Evolutionary conservation across 2,329 filamentous ascomycete genomes (phyloP), one percentile per base, ranked within the genome.

Genomic region (Sphaerulina musiva): DNA sequence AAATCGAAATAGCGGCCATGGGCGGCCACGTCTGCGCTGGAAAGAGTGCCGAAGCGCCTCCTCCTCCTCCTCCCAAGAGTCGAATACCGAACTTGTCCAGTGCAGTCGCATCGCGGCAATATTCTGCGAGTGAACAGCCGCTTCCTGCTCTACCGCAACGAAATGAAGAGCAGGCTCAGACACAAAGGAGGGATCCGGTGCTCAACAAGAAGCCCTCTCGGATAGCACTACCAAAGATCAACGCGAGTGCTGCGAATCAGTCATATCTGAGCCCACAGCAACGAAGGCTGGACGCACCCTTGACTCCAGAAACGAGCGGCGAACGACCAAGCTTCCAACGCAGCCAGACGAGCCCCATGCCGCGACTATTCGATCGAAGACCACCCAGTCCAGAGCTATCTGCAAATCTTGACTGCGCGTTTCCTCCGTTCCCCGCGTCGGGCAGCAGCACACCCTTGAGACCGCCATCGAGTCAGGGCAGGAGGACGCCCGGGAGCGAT

Each of bases 1-100:
- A 91, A 66, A 87, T 95, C 54, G 85, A 89, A 69, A 93, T 95
- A 63, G 87, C 86, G 34, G 76, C 83, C 68, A 90, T 95, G 86
- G 88, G 87, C 57, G 88, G 93, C 53, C 89, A 95, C 74, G 68
- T 86, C 56, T 95, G 89, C 69, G 23, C 48, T 17, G 69, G 59
- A 14, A 31, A 53, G 46, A 46, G 47, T 31, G 43, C 56, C 50
- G 44, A 49, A 36, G 48, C 47, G 2, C 20, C 20, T 20, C 20
- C 20, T 20, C 20, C 20, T 20, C 20, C 20, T 20, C 50, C 58
- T 6, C 54, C 56, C 3, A 58, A 50, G 57, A 58, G 50, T 14
- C 57, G 44, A 38, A 60, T 57, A 4, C 49, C 61, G 9, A 62
- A 54, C 49, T 42, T 62, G 53, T 64, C 56, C 61, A 66, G 64